These are phyloP conservation scores for Pichia cactophila DNA, from an alignment of 1,139 yeast species.

Conservation along the genomic window DNA sequence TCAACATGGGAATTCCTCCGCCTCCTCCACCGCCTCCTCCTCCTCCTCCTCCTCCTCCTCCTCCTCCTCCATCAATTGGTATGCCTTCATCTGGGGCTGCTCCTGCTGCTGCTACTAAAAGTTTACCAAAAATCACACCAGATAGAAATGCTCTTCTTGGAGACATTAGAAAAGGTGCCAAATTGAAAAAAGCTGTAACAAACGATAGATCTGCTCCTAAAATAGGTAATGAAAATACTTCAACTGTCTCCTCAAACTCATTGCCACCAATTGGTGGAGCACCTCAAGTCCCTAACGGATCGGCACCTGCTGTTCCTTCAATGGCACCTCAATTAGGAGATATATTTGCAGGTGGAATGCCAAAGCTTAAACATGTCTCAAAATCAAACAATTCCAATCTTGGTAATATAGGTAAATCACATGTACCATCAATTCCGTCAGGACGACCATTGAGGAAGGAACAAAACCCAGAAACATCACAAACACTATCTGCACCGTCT, in stretches of 20 bases:
- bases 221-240: constrained; percentile 30
- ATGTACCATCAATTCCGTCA: constrained; percentile 22
- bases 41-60: constrained; percentile 31
- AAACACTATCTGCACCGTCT: constrained; percentile 7
- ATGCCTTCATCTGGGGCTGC: constrained; percentile 35
- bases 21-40: constrained; percentile 26
- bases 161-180: constrained; percentile 75
- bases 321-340: constrained; percentile 59
- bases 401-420: constrained; percentile 1
- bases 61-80: constrained; percentile 30
- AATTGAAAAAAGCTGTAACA: constrained; percentile 68
- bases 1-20: constrained; percentile 1
- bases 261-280: constrained; percentile 18
- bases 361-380: constrained; percentile 57
- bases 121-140: constrained; percentile 30
- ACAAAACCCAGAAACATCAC: background rate
- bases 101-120: constrained; percentile 31
- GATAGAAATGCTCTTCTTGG: constrained; percentile 78
- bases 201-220: constrained; percentile 59
- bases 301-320: constrained; percentile 15
- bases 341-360: constrained; percentile 80
- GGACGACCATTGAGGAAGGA: constrained; percentile 10
- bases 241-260: constrained; percentile 17
- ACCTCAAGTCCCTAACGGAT: constrained; percentile 11
- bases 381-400: constrained; percentile 35